Evolutionary conservation across 2,329 filamentous ascomycete genomes (phyloP), one percentile per base, ranked within the genome.

Genomic region (Tolypocladium guangdongense): DNA sequence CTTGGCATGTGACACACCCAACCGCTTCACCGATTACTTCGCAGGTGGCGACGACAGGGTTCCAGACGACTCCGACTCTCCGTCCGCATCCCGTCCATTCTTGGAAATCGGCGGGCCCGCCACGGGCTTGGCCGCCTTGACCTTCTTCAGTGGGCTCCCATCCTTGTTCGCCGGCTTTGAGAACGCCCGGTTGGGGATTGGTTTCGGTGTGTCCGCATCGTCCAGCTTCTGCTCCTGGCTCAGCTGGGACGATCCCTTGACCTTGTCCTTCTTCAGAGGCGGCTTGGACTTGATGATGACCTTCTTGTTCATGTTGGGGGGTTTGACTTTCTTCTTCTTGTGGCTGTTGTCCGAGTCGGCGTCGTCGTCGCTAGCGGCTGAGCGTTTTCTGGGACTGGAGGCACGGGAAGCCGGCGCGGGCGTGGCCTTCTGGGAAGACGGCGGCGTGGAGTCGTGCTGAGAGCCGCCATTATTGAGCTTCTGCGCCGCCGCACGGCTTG

Each of bases 371-470:
- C 79, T 78, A 20, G 11, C 27, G 45, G 70, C 74, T 52, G 81
- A 79, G 27, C 80, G 74, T 65, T 83, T 83, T 60, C 76, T 74
- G 5, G 79, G 80, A 57, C 78, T 83, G 27, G 68, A 67, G 22
- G 74, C 78, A 51, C 78, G 72, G 14, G 78, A 82, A 8, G 71
- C 74, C 2, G 81, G 77, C 18, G 70, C 68, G 1, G 82, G 82
- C 2, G 82, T 85, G 38, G 78, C 79, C 62, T 82, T 83, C 61
- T 83, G 81, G 58, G 81, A 84, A 33, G 78, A 78, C 18, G 82
- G 81, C 11, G 81, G 81, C 43, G 81, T 84, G 49, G 73, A 71
- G 54, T 81, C 80, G 58, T 76, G 72, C 57, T 77, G 75, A 54
- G 74, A 80, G 54, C 71, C 75, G 56, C 76, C 78, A 58, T 82